These are phyloP conservation scores for Ascochyta lentis DNA, from an alignment of 2,329 filamentous ascomycete genomes.

Conservation along the genomic window DNA sequence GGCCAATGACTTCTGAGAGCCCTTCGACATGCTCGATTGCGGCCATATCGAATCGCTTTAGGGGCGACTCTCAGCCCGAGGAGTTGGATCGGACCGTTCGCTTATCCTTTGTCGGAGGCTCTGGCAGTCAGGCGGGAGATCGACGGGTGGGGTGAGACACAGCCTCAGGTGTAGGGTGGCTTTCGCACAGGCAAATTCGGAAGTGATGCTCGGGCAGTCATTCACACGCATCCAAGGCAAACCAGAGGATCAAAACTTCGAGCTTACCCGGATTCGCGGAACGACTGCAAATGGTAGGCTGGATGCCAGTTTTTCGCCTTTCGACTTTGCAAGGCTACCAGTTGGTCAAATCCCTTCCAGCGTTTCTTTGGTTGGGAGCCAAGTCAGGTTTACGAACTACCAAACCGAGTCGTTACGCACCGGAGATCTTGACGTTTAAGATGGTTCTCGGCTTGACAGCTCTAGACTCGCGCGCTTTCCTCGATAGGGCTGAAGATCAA, in stretches of 20 bases:
- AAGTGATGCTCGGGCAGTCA: slow-evolving; percentile 11
- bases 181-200: background rate
- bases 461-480: slow-evolving; percentile 14
- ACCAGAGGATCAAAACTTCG: background rate
- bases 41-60: slow-evolving; percentile 19
- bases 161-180: background rate
- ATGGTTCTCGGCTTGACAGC: slow-evolving; percentile 4
- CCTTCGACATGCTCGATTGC: slow-evolving; percentile 31
- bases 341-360: background rate
- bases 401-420: slow-evolving; percentile 1
- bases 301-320: background rate
- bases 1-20: slow-evolving; percentile 39
- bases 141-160: background rate
- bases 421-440: slow-evolving; percentile 18
- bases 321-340: background rate
- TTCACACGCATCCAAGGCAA: background rate
- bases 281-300: background rate
- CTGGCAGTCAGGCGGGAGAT: background rate
- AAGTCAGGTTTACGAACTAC: background rate
- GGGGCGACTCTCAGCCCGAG: background rate
- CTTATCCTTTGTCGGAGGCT: background rate
- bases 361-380: background rate
- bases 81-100: background rate
- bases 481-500: slow-evolving; percentile 9
- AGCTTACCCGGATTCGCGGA: background rate